These are phyloP conservation scores for Lasiodiplodia citricola DNA, from an alignment of 2,329 filamentous ascomycete genomes.

Conservation along the genomic window DNA sequence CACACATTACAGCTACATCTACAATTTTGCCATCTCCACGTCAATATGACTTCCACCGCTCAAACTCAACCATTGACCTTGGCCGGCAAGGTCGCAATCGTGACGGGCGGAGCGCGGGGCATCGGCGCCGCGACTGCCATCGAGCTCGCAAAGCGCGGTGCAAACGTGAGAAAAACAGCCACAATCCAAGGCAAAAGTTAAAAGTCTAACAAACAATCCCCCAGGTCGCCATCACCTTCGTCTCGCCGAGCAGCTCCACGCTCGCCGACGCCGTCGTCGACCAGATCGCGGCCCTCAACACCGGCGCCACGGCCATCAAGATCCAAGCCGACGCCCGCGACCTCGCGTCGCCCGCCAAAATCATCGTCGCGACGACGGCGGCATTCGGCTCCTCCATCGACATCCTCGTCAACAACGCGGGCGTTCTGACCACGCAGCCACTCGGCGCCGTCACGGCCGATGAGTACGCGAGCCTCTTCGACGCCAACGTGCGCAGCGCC, in stretches of 20 bases:
- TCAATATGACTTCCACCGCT: no score
- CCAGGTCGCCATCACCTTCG: constrained; percentile 1
- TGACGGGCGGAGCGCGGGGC: constrained; percentile 7
- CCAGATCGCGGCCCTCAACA: constrained; percentile 28
- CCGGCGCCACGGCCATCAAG: constrained; percentile 29
- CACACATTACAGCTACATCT: no score
- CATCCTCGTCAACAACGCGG: constrained; percentile 26
- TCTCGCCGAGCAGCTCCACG: not conserved
- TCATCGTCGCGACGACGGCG: constrained; percentile 41
- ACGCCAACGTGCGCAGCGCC: not conserved
- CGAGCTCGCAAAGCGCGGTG: not conserved
- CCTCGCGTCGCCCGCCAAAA: constrained; percentile 41
- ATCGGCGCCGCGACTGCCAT: not conserved
- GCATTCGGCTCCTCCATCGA: constrained; percentile 14
- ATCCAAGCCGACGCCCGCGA: constrained; percentile 46
- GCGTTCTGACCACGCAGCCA: not conserved
- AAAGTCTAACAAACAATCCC: not conserved
- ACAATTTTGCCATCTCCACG: no score
- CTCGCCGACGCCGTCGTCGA: not conserved
- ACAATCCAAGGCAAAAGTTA: no score
- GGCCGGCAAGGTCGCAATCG: not conserved
- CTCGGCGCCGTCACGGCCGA: not conserved
- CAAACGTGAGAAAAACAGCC: no score
- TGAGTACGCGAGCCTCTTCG: not conserved
- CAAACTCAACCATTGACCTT: not conserved